Evolutionary conservation across 164 flowering plant genomes (phyloP), one percentile per base, ranked within the genome.

Genomic region (Chloranthus sessilifolius): DNA sequence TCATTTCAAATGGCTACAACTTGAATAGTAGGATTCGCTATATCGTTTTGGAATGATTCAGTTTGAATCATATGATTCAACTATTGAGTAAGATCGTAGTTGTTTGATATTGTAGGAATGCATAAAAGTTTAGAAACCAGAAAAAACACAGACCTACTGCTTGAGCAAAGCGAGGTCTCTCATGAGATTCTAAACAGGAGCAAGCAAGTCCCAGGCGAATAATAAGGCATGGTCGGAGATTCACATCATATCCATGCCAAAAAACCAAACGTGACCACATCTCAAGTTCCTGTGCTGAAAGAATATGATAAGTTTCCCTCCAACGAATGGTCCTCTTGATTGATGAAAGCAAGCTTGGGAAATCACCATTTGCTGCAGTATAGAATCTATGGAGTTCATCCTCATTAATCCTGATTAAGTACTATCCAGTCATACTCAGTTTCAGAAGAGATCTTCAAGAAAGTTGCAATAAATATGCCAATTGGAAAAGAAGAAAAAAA

Each of bases 151-250:
- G 80, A 89, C 97, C 80, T 49, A 89, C 51, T 55, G 92, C 95
- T 61, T 83, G 87, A 61, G 76, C 65, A 73, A 85, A 82, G n/a
- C 80, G 74, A 55, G 92, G 85, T 61, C 78, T 73, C 12, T 77
- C 85, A 53, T 54, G 29, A 47, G 78, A 65, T 40, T 77, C 66
- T 59, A 89, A 64, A 53, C 53, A 71, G 20, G 41, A 48, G 65
- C 77, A 83, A 55, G 90, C 95, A 21, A 78, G 69, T 37, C 97
- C 95, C 67, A 89, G 81, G 11, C 95, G 83, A 52, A 89, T 63
- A 28, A 85, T 47, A 25, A 89, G 92, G 62, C 95, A 85, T 16
- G 92, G 97, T 38, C 79, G 66, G 38, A 55, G 54, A 58, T 68
- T 69, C 49, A 67, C 52, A 68, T 88, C 97, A 60, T 41, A 70